A percentile compares a stretch with the other conserved stretches of the same genome.
Evolutionary conservation across 768 basidiomycete genomes (phyloP).

Genomic region (Collybia mongolica): DNA sequence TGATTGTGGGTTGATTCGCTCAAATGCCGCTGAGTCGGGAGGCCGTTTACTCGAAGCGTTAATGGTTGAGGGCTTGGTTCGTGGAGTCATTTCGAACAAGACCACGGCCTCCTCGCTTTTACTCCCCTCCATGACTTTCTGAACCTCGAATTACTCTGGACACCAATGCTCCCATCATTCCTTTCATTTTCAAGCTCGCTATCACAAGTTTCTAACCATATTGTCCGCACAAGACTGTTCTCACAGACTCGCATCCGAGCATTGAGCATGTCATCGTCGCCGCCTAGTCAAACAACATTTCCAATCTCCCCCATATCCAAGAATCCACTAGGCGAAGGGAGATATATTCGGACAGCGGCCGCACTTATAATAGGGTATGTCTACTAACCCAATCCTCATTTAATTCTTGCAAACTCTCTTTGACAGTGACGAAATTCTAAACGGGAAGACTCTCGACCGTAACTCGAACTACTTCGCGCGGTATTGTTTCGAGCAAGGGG

Average conservation of each 20-base stretch:
- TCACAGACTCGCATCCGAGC: constrained; percentile 3
- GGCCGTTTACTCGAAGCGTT: too few relatives aligned
- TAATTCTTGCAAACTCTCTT: not conserved
- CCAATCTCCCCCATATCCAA: constrained; percentile 54
- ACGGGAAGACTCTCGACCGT: constrained; percentile 84
- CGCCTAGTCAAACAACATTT: constrained; percentile 29
- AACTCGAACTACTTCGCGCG: constrained; percentile 88
- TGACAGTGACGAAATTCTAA: constrained; percentile 84
- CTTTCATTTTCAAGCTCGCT: constrained; percentile 8
- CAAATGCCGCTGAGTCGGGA: too few relatives aligned
- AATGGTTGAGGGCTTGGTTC: too few relatives aligned
- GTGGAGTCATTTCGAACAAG: not conserved
- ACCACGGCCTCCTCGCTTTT: not conserved
- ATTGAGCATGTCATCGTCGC: constrained; percentile 12
- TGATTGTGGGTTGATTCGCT: too few relatives aligned
- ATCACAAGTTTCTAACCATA: constrained; percentile 1
- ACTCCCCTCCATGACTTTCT: too few relatives aligned
- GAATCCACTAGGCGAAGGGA: constrained; percentile 69
- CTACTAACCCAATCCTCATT: not conserved
- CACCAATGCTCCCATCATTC: constrained; percentile 9
- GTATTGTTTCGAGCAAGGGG: constrained; percentile 86
- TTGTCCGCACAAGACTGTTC: constrained; percentile 9
- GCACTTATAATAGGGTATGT: constrained; percentile 76
- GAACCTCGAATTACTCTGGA: not conserved
- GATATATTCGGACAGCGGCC: constrained; percentile 70